phyloP scores from a whole-genome alignment of 164 flowering plant species.

The Warburgia ugandensis region DNA sequence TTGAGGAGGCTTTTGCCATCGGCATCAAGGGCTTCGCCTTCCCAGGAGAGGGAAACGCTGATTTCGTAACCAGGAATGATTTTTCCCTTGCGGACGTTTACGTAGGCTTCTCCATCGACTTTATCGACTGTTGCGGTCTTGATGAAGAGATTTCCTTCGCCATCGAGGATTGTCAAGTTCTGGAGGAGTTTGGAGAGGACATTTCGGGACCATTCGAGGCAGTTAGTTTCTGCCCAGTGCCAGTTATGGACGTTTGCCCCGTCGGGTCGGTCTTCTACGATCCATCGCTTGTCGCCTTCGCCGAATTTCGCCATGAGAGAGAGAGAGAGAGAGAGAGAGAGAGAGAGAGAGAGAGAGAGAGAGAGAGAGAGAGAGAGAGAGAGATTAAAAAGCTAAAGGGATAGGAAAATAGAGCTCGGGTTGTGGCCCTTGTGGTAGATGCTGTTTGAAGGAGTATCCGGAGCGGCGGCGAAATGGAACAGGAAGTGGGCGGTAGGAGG shows the following conservation, averaged over 20 bases:
- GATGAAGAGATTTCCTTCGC: constrained; percentile 64
- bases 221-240: constrained; percentile 97
- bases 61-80: constrained; percentile 95
- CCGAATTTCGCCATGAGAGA: constrained; percentile 96
- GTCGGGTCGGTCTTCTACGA: constrained; percentile 91
- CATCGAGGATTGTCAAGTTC: constrained; percentile 44
- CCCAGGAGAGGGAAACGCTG: constrained; percentile 46
- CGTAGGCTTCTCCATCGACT: constrained; percentile 89
- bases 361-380: too few species aligned
- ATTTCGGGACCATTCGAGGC: constrained; percentile 75
- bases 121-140: constrained; percentile 42
- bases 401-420: too few species aligned
- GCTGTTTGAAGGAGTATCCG: too few species aligned
- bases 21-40: constrained; percentile 65
- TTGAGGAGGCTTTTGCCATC: constrained; percentile 40
- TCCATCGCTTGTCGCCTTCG: constrained; percentile 98
- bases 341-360: too few species aligned
- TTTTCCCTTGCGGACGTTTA: constrained; percentile 89
- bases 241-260: constrained; percentile 99
- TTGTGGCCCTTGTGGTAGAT: too few species aligned
- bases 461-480: too few species aligned
- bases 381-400: too few species aligned
- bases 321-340: too few species aligned
- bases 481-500: too few species aligned
- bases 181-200: constrained; percentile 51